phyloP scores from a whole-genome alignment of 2,329 filamentous ascomycete genomes.

The Fusarium citri region DNA sequence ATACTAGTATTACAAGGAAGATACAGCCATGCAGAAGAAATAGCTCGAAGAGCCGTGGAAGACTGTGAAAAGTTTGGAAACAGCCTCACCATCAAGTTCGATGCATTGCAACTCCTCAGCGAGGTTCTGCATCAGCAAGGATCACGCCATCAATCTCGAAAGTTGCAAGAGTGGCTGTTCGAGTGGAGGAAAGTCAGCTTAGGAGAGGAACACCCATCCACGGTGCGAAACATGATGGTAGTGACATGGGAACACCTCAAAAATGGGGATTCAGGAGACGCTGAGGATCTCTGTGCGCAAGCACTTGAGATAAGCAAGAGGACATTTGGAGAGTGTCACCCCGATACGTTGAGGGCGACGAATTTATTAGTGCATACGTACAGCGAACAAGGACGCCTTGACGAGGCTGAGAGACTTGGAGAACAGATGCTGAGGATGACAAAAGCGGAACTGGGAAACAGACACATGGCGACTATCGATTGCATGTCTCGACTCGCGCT shows the following conservation, averaged over 20 bases:
- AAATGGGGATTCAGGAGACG: accelerated
- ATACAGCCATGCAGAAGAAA: background rate
- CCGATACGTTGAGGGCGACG: accelerated
- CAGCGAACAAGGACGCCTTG: accelerated
- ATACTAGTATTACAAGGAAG: accelerated
- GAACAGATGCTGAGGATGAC: accelerated
- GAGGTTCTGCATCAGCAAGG: accelerated
- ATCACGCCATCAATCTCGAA: accelerated
- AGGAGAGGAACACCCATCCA: accelerated
- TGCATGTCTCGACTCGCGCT: accelerated
- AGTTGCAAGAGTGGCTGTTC: accelerated
- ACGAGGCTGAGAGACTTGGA: background rate
- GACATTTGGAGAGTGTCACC: accelerated
- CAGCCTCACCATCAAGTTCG: accelerated
- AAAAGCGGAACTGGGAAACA: accelerated
- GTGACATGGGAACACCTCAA: accelerated
- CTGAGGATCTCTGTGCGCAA: accelerated
- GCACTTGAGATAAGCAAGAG: accelerated
- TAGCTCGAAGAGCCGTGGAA: accelerated
- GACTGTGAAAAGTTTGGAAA: accelerated
- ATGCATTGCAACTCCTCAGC: background rate
- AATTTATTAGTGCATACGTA: accelerated
- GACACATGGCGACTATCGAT: accelerated
- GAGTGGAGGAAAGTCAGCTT: accelerated
- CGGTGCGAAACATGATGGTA: accelerated